These are phyloP conservation scores for Chlamydomonas incerta DNA, from an alignment of 139 green algal genomes.

Conservation along the genomic window DNA sequence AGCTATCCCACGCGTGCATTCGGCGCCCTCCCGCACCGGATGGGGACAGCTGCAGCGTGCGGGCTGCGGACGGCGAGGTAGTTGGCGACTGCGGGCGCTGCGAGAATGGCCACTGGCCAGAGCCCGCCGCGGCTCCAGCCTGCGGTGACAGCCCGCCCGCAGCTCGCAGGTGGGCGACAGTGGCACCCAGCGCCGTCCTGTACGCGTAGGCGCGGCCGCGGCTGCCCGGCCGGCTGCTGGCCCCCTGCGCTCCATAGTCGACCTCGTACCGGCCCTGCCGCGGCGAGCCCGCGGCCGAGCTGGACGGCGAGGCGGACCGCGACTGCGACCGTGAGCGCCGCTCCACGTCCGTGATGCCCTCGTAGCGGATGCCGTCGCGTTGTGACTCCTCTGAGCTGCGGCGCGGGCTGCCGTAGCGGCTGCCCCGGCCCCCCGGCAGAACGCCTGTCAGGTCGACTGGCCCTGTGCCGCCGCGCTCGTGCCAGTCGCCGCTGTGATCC, in stretches of 20 bases:
- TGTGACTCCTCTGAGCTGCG: neutral
- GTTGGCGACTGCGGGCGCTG: neutral
- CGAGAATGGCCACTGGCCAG: no score
- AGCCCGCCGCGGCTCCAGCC: no score
- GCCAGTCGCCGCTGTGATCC: neutral
- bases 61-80: neutral
- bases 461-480: no score
- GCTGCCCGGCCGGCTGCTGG: neutral
- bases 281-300: neutral
- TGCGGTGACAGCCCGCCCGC: no score
- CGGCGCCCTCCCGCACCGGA: neutral
- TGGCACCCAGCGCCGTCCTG: neutral
- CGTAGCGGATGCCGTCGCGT: no score
- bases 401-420: neutral
- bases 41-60: neutral
- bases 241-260: neutral
- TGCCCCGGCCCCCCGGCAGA: neutral
- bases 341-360: no score
- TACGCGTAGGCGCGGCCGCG: neutral
- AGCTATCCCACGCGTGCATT: neutral
- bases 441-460: neutral
- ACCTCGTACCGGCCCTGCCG: neutral
- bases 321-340: neutral
- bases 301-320: neutral
- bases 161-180: neutral